Conservation (phyloP, 805 yeast species). For the Komagataella mondaviorum region DNA sequence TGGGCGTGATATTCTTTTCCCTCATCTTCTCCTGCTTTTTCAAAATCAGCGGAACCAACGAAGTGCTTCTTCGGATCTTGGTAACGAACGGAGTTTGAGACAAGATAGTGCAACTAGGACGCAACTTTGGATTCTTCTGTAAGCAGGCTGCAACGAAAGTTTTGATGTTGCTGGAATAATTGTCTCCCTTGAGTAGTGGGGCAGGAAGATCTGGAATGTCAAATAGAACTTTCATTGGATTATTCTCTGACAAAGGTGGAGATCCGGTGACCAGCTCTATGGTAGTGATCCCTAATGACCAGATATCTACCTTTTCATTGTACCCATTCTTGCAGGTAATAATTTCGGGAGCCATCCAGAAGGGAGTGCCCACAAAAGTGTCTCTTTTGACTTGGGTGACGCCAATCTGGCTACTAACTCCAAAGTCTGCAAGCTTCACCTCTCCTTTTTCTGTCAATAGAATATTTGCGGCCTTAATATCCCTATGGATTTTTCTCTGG, state of each 20-base stretch:
- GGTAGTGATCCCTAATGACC: constrained; percentile 92
- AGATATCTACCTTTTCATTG: constrained; percentile 79
- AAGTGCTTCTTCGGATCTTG: constrained; percentile 15
- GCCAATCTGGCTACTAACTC: constrained; percentile 77
- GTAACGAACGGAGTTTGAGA: constrained; percentile 34
- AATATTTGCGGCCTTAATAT: constrained; percentile 83
- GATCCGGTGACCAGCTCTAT: constrained; percentile 73
- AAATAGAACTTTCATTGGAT: constrained; percentile 67
- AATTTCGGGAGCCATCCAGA: constrained; percentile 99
- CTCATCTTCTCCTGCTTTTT: constrained; percentile 24
- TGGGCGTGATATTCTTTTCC: constrained; percentile 9
- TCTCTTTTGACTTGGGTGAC: constrained; percentile 36
- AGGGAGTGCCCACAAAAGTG: constrained; percentile 91
- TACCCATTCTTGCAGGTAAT: constrained; percentile 50
- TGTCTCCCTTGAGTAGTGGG: constrained; percentile 36
- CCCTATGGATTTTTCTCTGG: constrained; percentile 74
- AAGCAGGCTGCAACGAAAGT: constrained; percentile 7
- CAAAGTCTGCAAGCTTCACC: constrained; percentile 84
- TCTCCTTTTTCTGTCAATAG: constrained; percentile 55
- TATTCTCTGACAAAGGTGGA: constrained; percentile 65
- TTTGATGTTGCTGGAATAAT: constrained; percentile 28
- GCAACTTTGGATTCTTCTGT: constrained; percentile 6
- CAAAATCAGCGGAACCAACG: constrained; percentile 21
- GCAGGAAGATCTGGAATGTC: constrained; percentile 55
- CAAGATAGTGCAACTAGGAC: constrained; percentile 37